phyloP scores from a whole-genome alignment of 2,329 filamentous ascomycete genomes.

The Aureobasidium lini region DNA sequence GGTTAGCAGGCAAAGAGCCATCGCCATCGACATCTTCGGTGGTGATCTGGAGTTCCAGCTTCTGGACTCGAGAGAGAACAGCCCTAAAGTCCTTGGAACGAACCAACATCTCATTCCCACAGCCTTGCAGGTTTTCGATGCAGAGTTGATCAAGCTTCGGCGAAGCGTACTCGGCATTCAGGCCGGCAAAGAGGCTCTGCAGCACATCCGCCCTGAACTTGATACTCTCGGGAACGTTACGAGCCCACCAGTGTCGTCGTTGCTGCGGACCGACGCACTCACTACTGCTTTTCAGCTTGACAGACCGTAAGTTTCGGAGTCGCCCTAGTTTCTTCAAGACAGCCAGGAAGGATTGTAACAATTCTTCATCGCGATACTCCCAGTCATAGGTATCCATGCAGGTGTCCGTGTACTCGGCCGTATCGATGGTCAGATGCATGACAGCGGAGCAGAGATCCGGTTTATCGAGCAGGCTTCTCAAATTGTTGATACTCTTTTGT shows the following conservation, averaged over 20 bases:
- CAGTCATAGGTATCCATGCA: conserved; percentile 11
- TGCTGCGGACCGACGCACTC: conserved; percentile 8
- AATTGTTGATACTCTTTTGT: background rate
- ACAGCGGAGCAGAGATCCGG: background rate
- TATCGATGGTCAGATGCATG: conserved; percentile 6
- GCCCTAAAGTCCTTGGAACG: conserved; percentile 17
- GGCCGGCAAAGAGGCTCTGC: conserved; percentile 7
- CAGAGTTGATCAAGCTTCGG: conserved; percentile 17
- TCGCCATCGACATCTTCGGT: conserved; percentile 18
- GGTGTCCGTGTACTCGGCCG: conserved; percentile 7
- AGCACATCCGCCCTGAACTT: conserved; percentile 9
- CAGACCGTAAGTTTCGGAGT: conserved; percentile 7
- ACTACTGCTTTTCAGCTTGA: background rate
- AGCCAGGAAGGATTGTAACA: conserved; percentile 1
- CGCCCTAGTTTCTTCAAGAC: conserved; percentile 1
- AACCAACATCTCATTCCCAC: conserved; percentile 10
- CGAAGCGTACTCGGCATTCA: background rate
- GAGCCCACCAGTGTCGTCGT: conserved; percentile 11
- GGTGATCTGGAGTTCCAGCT: conserved; percentile 19
- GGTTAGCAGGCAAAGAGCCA: conserved; percentile 16
- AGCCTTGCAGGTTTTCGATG: conserved; percentile 23
- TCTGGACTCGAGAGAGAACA: conserved; percentile 17
- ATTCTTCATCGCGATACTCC: conserved; percentile 9
- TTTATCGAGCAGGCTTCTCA: background rate
- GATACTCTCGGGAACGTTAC: conserved; percentile 7